These are phyloP conservation scores for Fusarium secorum DNA, from an alignment of 2,329 filamentous ascomycete species.

Conservation along the genomic window DNA sequence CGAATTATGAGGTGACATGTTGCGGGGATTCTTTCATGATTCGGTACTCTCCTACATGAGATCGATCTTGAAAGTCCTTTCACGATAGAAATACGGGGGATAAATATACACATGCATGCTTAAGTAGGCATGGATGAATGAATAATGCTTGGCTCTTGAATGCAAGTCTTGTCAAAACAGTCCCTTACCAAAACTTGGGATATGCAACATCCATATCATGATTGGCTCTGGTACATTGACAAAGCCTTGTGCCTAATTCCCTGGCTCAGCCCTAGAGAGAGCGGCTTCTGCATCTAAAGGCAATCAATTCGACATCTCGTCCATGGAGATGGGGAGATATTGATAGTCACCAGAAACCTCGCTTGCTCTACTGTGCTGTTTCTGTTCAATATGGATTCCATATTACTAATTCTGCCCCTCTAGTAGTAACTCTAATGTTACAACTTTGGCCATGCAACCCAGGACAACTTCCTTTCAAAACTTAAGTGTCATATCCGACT, in stretches of 20 bases:
- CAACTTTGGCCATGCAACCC: neutral
- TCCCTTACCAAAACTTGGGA: neutral
- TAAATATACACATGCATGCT: neutral
- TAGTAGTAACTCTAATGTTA: neutral
- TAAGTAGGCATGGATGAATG: neutral
- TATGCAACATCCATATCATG: neutral
- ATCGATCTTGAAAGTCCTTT: slow-evolving; percentile 13
- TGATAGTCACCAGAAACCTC: neutral
- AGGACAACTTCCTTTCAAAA: neutral
- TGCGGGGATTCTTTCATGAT: slow-evolving; percentile 30
- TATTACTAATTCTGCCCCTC: neutral
- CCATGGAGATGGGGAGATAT: neutral
- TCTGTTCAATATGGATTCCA: neutral
- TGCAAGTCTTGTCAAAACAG: neutral
- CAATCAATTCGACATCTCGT: neutral
- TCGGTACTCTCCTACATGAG: slow-evolving; percentile 14
- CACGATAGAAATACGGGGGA: neutral
- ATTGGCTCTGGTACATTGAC: neutral
- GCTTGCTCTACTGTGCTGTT: neutral
- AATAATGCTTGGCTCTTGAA: neutral
- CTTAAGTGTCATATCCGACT: neutral
- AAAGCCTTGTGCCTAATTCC: neutral
- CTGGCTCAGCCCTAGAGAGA: neutral
- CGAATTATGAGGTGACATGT: slow-evolving; percentile 40
- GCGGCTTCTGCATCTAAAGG: neutral